phyloP scores from a whole-genome alignment of 176 grass and related monocot genomes.

The sorghum (Sorghum bicolor) region DNA sequence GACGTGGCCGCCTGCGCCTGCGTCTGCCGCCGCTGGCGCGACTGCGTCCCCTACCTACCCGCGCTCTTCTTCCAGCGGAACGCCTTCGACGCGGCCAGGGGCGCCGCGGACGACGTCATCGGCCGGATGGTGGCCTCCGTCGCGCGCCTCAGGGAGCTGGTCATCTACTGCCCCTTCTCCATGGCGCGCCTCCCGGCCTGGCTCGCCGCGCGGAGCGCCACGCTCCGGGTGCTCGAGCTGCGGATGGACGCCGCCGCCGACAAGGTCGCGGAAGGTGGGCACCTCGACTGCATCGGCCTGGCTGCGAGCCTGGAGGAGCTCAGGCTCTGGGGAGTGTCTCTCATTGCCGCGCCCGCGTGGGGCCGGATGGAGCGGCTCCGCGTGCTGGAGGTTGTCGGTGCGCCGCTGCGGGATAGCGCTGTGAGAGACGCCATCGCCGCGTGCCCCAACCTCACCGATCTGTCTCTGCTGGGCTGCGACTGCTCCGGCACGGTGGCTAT shows the following conservation, averaged over 20 bases:
- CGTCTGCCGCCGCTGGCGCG: constrained; percentile 78
- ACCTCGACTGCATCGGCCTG: constrained; percentile 68
- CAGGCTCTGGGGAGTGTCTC: constrained; percentile 79
- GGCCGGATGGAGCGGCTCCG: constrained; percentile 43
- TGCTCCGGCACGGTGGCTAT: constrained; percentile 50
- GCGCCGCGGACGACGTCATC: constrained; percentile 58
- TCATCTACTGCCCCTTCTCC: constrained; percentile 95
- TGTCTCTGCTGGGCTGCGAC: constrained; percentile 82
- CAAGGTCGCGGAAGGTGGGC: constrained; percentile 19
- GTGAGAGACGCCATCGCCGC: constrained; percentile 60
- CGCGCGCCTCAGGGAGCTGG: constrained; percentile 60
- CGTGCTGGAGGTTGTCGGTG: constrained; percentile 82
- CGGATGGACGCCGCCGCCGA: constrained; percentile 62
- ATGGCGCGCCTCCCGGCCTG: constrained; percentile 49
- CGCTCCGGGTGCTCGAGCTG: constrained; percentile 78
- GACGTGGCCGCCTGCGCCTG: constrained; percentile 75
- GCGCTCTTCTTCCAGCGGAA: constrained; percentile 85
- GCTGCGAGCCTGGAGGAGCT: constrained; percentile 52
- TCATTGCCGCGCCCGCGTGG: constrained; percentile 63
- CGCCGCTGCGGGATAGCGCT: constrained; percentile 54
- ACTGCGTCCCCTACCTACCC: constrained; percentile 77
- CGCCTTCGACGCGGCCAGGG: constrained; percentile 49
- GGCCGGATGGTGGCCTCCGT: constrained; percentile 64
- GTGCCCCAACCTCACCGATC: constrained; percentile 71
- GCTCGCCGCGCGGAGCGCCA: constrained; percentile 47